Conservation (phyloP, 495 filamentous ascomycete species). For the Aspergillus incahuasiensis region DNA sequence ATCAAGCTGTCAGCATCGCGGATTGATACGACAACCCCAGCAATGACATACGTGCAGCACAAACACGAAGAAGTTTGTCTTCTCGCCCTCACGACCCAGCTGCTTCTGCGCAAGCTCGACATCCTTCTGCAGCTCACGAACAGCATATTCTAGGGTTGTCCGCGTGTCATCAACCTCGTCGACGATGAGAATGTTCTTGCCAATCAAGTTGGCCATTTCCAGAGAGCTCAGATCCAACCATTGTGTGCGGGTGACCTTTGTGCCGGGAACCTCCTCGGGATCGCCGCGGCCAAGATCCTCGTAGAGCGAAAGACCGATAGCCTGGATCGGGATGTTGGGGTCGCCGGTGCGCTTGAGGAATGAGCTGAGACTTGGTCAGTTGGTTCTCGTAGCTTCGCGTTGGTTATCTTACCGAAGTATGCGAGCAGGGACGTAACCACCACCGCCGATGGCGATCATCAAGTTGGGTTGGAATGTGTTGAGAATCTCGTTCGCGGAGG, state of each 20-base stretch:
- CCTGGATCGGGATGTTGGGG: slow-evolving; percentile 98
- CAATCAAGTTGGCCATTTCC: slow-evolving; percentile 87
- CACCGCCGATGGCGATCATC: slow-evolving; percentile 98
- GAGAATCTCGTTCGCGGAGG: slow-evolving; percentile 74
- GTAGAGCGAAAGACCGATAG: slow-evolving; percentile 96
- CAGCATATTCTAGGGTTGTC: slow-evolving; percentile 95
- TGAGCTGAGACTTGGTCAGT: slow-evolving; percentile 48
- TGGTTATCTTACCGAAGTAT: slow-evolving; percentile 68
- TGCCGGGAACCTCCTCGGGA: slow-evolving; percentile 70
- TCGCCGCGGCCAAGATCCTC: slow-evolving; percentile 66
- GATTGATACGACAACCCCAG: not conserved
- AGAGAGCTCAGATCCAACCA: slow-evolving; percentile 91
- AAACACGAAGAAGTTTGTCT: slow-evolving; percentile 88
- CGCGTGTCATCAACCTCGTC: slow-evolving; percentile 98
- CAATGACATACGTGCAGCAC: slow-evolving; percentile 77
- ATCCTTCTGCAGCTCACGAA: slow-evolving; percentile 93
- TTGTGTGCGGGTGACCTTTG: slow-evolving; percentile 94
- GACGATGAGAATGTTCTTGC: slow-evolving; percentile 96
- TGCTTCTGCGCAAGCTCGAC: slow-evolving; percentile 75
- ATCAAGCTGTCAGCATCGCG: slow-evolving; percentile 5
- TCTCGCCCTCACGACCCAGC: slow-evolving; percentile 60
- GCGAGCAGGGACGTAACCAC: slow-evolving; percentile 93
- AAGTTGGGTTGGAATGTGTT: slow-evolving; percentile 82
- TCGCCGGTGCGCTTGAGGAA: slow-evolving; percentile 88
- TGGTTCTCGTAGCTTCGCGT: not conserved